phyloP scores from a whole-genome alignment of 352 stramenopile genomes.

The Phytophthora melonis region DNA sequence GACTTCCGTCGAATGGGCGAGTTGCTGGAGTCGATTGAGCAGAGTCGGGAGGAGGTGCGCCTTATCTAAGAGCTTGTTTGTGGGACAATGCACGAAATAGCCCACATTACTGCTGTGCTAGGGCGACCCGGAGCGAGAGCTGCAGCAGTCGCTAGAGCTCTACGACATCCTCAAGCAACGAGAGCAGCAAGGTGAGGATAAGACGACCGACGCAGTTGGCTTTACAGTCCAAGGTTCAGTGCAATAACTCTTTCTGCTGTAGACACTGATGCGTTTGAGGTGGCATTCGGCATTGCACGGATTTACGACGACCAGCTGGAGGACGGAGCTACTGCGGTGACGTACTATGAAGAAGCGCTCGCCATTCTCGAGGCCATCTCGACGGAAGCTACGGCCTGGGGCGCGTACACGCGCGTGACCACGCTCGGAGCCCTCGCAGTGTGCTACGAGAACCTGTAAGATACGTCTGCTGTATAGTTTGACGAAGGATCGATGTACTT shows the following conservation, averaged over 20 bases:
- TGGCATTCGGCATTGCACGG: constrained; percentile 36
- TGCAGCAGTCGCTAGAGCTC: constrained; percentile 32
- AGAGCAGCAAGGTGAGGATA: constrained; percentile 23
- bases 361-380: constrained; percentile 23
- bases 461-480: not conserved
- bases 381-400: constrained; percentile 27
- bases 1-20: constrained; percentile 6
- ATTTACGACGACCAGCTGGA: constrained; percentile 38
- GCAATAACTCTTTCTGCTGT: not conserved
- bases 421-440: constrained; percentile 38
- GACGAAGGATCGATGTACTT: not conserved
- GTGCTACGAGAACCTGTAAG: constrained; percentile 38
- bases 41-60: constrained; percentile 30
- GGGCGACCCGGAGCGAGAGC: constrained; percentile 18
- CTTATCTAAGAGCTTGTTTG: not conserved
- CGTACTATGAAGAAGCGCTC: constrained; percentile 37
- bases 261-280: constrained; percentile 32
- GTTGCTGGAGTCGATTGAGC: constrained; percentile 30
- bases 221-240: not conserved
- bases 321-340: constrained; percentile 23
- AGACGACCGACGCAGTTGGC: not conserved
- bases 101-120: not conserved
- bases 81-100: not conserved
- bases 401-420: constrained; percentile 33
- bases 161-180: constrained; percentile 34